Percentiles rank a stretch among this genome's conserved stretches.
These are phyloP conservation scores for Solanum hybrid DNA, from an alignment of 305 asterid species.

Conservation along the genomic window DNA sequence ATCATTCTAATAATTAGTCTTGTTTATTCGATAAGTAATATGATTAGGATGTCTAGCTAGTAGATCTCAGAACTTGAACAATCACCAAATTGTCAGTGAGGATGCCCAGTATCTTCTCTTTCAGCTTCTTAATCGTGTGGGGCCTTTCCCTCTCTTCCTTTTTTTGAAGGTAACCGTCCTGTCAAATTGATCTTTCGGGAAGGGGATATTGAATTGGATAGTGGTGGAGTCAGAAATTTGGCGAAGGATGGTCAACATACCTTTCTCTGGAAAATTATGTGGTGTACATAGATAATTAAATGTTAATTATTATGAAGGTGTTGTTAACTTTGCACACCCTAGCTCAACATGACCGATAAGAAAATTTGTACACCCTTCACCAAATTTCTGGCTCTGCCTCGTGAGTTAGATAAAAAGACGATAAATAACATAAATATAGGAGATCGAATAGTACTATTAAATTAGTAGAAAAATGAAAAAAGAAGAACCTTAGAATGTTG, in stretches of 20 bases:
- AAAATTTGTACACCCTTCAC: background rate
- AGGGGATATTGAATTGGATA: background rate
- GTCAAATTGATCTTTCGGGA: background rate
- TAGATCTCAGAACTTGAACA: background rate
- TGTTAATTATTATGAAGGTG: background rate
- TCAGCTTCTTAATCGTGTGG: background rate
- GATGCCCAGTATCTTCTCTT: background rate
- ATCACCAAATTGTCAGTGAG: background rate
- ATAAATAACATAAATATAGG: background rate
- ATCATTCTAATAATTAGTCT: background rate
- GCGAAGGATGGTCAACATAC: background rate
- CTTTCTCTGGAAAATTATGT: background rate
- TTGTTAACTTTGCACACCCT: background rate
- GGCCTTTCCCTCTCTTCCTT: background rate
- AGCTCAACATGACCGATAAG: too few species aligned
- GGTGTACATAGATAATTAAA: too few species aligned
- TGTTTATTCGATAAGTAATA: background rate
- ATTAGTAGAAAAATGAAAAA: background rate
- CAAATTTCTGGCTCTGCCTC: background rate
- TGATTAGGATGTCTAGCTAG: background rate
- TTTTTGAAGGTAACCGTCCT: background rate
- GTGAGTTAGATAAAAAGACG: background rate
- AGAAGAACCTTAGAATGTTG: conserved; percentile 33
- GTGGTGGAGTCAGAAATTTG: background rate
- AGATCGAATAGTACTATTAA: background rate